Evolutionary conservation across 1,139 yeast genomes (phyloP), one percentile per base, ranked within the genome.

Genomic region (Saccharomyces hybrid): DNA sequence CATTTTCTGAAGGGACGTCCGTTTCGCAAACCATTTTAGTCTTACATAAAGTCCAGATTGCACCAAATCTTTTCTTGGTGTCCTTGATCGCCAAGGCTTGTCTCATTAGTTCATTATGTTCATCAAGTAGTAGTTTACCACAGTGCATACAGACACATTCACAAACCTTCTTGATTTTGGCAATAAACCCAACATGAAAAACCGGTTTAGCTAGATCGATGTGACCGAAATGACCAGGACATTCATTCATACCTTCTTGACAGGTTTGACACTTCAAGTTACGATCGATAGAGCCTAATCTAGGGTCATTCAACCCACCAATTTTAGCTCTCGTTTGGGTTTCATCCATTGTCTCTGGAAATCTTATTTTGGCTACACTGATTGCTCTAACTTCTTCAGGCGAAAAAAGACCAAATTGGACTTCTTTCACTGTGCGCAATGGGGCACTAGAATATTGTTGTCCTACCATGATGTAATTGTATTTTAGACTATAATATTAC

Each of bases 141-240:
- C 99, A 95, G 74, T 95, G 97, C 88, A 91, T 90, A 77, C 99
- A 95, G 48, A 93, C 93, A 73, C 95, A 87, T 72, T 95, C 99
- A 72, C 96, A 87, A 47, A 89, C 89, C 71, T 95, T 95, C 70
- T 93, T 95, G 68, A 95, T 91, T 70, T 89, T 91, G 54, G 95
- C 83, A 66, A 93, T 84, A 72, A 89, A 93, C 49, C 96, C 99
- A 71, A 95, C 89, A 73, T 95, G 99, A 73, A 95, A 93, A 32
- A 95, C 99, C 9, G 99, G 99, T 70, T 91, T 93, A 41, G 99
- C 98, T 61, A 95, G 79, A 70, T 95, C 99, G 58, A 95, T 95
- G 70, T 95, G 99, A 62, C 99, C 99, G 74, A 95, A 95, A 76
- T 95, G 99, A 57, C 99, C 99, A 1, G 98, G 98, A 74, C 99